Evolutionary conservation across 2,329 filamentous ascomycete species (phyloP), one percentile per base, ranked within the genome.

Genomic region (Penicillium sp.): DNA sequence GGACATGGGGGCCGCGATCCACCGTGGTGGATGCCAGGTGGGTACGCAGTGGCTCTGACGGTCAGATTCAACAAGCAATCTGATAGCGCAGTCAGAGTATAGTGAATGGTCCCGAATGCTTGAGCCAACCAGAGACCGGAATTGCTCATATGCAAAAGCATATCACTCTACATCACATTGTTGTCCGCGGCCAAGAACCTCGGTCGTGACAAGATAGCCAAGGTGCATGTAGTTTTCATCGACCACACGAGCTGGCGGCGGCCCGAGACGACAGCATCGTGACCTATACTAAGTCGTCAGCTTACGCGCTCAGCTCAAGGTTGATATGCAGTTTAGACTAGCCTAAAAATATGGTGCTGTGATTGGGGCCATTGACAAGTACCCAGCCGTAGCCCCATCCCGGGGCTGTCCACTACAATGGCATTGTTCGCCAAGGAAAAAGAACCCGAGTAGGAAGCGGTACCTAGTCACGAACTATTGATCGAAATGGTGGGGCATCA

Each of bases 221-320:
- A 42, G 10, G 10, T 42, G 9, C 19, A 23, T 13, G 8, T 19
- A 39, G n/a, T 39, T 39, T 19, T 5, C 39, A 42, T 42, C 19
- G 19, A 42, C 45, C n/a, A 31, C 45, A 47, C 27, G 26, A 27
- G 43, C 43, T 27, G 26, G 16, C 13, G 11, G 39, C 19, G 27
- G 47, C 27, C 19, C 7, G 45, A 26, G n/a, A 37, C 47, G n/a
- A 5, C 4, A 4, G 10, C 6, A 16, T 47, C 4, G 16, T 13
- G 19, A 19, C 39, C n/a, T 42, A 23, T 42, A 29, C 27, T 29
- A 21, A 42, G n/a, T n/a, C 19, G 52, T 59, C 58, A 57, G 57
- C 62, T 62, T 62, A 56, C 59, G 45, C 29, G 37, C 35, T 42
- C 27, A 51, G 51, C 26, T 35, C 37, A 54, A 56, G 35, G 16